Evolutionary conservation across 495 filamentous ascomycete genomes (phyloP), one percentile per base, ranked within the genome.

Genomic region (Penicillium maclennaniae): DNA sequence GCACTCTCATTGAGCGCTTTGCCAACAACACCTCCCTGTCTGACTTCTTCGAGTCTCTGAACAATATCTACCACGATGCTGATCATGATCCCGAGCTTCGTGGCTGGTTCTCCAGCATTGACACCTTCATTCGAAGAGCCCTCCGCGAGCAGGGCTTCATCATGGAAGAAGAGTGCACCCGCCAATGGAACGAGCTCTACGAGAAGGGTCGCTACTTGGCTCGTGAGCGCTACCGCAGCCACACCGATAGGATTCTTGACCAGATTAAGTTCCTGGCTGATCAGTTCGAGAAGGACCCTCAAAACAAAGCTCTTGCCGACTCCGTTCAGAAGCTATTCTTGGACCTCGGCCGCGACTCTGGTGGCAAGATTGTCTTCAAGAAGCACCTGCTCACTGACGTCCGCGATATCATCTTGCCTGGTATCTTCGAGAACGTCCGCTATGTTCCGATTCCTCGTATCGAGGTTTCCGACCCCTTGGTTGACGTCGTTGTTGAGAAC

Each of bases 391-490:
- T 97, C 51, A 95, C 89, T 73, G 93, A 98, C 62, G 65, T 97
- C 45, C 86, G 83, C 36, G 85, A 93, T 5, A 83, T 97, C 38
- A 91, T 98, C 63, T 52, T 98, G 28, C 93, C 93, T 10, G 84
- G 75, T 44, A 74, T 91, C 51, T 88, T 97, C 56, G 89, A 97
- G 77, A 88, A 83, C 55, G 73, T 95, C 21, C 87, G 90, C 49
- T 98, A 98, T 70, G 84, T 98, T 20, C 93, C 93, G 16, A 82
- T 98, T 47, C 95, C 93, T 10, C 84, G 93, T 25, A 96, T 97
- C 48, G 93, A 98, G 71, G 93, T 93, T 58, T 86, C 85, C 3
- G 95, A 98, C 61, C 80, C 80, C 12, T 83, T 84, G 78, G 75
- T 93, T 45, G 93, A 98, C 70, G 88, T 87, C 45, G 72, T 97